A percentile compares a stretch with the other conserved stretches of the same genome.
These are phyloP conservation scores for Chrysophaeum taylorii DNA, from an alignment of 352 stramenopile species.

Conservation along the genomic window DNA sequence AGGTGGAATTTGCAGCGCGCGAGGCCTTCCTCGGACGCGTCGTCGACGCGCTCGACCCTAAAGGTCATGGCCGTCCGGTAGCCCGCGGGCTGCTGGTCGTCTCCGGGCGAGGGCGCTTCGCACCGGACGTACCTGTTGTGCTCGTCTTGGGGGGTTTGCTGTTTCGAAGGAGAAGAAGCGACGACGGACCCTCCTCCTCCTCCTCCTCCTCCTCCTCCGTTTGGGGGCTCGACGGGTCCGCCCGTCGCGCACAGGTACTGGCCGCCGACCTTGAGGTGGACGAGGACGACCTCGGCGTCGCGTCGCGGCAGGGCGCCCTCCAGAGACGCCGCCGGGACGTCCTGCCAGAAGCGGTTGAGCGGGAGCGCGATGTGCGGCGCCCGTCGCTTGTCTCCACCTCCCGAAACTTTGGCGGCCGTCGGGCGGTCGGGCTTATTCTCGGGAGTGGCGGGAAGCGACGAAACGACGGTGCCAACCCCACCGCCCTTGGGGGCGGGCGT, in stretches of 20 bases:
- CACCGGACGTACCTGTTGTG: slow-evolving; percentile 2
- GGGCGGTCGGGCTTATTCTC: no score
- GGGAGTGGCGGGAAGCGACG: no score
- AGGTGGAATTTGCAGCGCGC: not conserved
- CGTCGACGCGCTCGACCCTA: not conserved
- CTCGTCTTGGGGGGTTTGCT: no score
- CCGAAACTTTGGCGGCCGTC: no score
- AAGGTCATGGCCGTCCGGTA: slow-evolving; percentile 13
- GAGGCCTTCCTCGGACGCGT: not conserved
- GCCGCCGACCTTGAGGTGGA: slow-evolving; percentile 14
- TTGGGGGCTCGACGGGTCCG: not conserved
- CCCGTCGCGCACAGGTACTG: slow-evolving; percentile 13
- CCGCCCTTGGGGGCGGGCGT: not conserved
- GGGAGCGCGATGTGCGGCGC: slow-evolving; percentile 10
- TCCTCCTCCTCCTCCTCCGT: not conserved
- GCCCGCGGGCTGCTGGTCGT: not conserved
- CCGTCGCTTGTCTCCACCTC: not conserved
- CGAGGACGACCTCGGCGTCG: not conserved
- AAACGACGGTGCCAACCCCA: no score
- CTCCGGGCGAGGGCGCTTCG: not conserved
- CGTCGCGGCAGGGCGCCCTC: not conserved
- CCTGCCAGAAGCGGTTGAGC: slow-evolving; percentile 16
- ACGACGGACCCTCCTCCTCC: not conserved
- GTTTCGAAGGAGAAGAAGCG: no score
- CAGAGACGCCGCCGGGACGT: slow-evolving; percentile 1